phyloP scores from a whole-genome alignment of 2,329 filamentous ascomycete species.

The Sporothrix sp. region DNA sequence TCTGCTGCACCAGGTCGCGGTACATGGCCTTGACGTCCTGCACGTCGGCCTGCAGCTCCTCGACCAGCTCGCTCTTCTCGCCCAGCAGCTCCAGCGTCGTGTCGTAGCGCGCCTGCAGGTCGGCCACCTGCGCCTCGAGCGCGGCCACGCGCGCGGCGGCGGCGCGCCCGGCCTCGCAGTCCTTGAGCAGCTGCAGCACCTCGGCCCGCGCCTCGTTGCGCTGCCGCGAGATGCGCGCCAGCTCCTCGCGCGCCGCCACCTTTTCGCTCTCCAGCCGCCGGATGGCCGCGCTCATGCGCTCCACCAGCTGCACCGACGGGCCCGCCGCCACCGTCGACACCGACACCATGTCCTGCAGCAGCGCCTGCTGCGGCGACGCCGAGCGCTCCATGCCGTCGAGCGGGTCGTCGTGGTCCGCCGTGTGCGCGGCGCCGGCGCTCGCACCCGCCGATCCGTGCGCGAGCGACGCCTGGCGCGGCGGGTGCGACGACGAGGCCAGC shows the following conservation, averaged over 20 bases:
- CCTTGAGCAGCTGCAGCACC: slow-evolving; percentile 82
- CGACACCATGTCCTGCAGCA: slow-evolving; percentile 75
- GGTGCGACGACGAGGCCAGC: background rate
- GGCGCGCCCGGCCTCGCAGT: slow-evolving; percentile 60
- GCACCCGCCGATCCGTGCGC: background rate
- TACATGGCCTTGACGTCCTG: slow-evolving; percentile 94
- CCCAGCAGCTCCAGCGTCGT: slow-evolving; percentile 90
- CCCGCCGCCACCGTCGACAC: slow-evolving; percentile 84
- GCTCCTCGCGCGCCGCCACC: slow-evolving; percentile 77
- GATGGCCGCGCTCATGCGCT: slow-evolving; percentile 90
- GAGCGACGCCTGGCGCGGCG: slow-evolving; percentile 2
- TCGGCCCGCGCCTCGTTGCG: slow-evolving; percentile 86
- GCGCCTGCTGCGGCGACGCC: slow-evolving; percentile 49
- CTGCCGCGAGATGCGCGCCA: slow-evolving; percentile 69
- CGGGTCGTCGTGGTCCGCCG: slow-evolving; percentile 29
- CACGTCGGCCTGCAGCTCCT: slow-evolving; percentile 83
- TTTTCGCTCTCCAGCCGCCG: slow-evolving; percentile 87
- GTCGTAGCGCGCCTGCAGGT: slow-evolving; percentile 70
- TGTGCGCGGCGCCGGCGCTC: background rate
- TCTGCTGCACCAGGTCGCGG: slow-evolving; percentile 79
- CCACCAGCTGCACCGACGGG: slow-evolving; percentile 87
- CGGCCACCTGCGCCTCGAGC: slow-evolving; percentile 56
- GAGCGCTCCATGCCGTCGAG: slow-evolving; percentile 46
- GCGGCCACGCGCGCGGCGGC: slow-evolving; percentile 50
- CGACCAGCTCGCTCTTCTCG: slow-evolving; percentile 91